Conservation (phyloP, 2,329 filamentous ascomycete species). For the Hymenoscyphus scutula region DNA sequence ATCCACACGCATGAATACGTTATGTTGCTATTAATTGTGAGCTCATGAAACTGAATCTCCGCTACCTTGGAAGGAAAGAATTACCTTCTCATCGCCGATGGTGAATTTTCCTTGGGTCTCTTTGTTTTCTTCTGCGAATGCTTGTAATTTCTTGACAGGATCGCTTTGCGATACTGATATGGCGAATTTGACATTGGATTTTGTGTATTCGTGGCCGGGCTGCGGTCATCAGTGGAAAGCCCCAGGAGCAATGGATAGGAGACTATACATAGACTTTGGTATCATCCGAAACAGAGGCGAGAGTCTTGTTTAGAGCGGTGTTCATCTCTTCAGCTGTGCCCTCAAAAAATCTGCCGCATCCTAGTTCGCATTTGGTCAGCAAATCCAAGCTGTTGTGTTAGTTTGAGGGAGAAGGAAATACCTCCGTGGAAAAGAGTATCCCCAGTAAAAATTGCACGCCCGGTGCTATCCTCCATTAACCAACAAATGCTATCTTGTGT, state of each 20-base stretch:
- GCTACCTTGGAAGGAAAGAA: conserved; percentile 16
- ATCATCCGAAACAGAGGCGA: conserved; percentile 79
- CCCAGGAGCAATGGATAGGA: conserved; percentile 36
- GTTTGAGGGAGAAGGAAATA: conserved; percentile 38
- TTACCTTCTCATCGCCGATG: conserved; percentile 93
- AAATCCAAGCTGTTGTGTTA: not conserved
- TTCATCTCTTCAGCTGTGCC: conserved; percentile 89
- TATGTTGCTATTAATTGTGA: conserved; percentile 66
- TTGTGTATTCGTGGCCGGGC: conserved; percentile 99
- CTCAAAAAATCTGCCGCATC: conserved; percentile 95
- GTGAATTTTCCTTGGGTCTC: conserved; percentile 95
- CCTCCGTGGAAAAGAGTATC: conserved; percentile 95
- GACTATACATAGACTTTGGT: conserved; percentile 77
- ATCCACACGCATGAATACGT: conserved; percentile 90
- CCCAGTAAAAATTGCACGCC: conserved; percentile 86
- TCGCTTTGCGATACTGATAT: conserved; percentile 72
- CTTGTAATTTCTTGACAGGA: conserved; percentile 71
- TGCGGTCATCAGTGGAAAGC: conserved; percentile 37
- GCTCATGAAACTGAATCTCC: not conserved
- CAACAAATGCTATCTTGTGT: conserved; percentile 99
- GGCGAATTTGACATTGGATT: conserved; percentile 87
- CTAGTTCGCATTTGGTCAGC: conserved; percentile 42
- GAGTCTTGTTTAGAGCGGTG: conserved; percentile 80
- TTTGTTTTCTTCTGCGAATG: conserved; percentile 74
- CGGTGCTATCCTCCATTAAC: conserved; percentile 76